Evolutionary conservation across 306 rosid genomes (phyloP).

Genomic region (Neltuma alba): DNA sequence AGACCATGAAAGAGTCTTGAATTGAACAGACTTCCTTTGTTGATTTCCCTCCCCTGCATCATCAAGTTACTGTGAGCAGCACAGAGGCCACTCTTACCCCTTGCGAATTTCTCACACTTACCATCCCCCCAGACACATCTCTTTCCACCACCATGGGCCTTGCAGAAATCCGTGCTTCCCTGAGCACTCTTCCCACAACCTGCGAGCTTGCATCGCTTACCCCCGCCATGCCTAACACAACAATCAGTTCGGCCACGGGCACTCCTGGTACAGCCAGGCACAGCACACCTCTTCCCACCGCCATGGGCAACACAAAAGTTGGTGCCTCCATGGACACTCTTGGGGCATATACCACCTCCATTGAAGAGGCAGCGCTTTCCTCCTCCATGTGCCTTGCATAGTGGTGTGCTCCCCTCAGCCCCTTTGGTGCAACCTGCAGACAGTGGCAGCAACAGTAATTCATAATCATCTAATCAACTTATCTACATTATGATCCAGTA

Average conservation of each 20-base stretch:
- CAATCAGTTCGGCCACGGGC: conserved; percentile 6
- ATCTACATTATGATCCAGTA: not conserved
- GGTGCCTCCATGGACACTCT: conserved; percentile 14
- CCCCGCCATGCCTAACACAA: not conserved
- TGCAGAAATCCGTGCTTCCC: conserved; percentile 12
- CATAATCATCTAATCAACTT: not conserved
- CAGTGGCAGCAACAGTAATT: not conserved
- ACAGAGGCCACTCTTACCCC: conserved; percentile 5
- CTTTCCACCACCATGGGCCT: conserved; percentile 15
- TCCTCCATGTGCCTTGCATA: conserved; percentile 10
- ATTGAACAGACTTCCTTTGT: not conserved
- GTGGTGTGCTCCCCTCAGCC: conserved; percentile 11
- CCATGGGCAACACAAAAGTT: conserved; percentile 18
- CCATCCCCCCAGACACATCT: not conserved
- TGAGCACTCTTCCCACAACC: conserved; percentile 12
- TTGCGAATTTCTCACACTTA: not conserved
- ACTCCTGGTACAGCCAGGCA: not conserved
- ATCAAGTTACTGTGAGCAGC: not conserved
- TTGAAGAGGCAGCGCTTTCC: conserved; percentile 7
- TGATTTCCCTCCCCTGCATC: not conserved
- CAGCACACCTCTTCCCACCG: conserved; percentile 15
- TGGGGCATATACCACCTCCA: conserved; percentile 16
- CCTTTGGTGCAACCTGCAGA: conserved; percentile 15
- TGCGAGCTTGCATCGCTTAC: not conserved
- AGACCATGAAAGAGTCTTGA: not conserved